Evolutionary conservation across 2,329 filamentous ascomycete species (phyloP).

Genomic region (Emydomyces testavorans): DNA sequence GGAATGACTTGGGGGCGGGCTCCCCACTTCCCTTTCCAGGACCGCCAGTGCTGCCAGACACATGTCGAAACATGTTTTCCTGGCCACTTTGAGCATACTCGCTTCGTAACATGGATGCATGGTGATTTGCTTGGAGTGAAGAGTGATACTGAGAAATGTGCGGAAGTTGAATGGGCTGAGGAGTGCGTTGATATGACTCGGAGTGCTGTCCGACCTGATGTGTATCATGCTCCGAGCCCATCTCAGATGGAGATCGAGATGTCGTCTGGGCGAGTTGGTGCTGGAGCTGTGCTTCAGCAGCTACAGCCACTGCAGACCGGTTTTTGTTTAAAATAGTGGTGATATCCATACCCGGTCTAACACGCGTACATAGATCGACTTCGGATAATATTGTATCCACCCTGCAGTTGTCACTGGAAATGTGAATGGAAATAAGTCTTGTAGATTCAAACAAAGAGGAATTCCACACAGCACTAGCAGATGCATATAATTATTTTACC

Average conservation of each 20-base stretch:
- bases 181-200: conserved; percentile 46
- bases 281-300: conserved; percentile 35
- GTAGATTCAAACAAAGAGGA: not conserved
- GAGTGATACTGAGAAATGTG: conserved; percentile 45
- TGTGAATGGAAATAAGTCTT: not conserved
- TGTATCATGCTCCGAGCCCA: conserved; percentile 47
- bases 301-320: conserved; percentile 34
- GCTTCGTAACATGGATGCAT: conserved; percentile 46
- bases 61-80: conserved; percentile 22
- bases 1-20: conserved; percentile 61
- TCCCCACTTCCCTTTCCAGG: conserved; percentile 7
- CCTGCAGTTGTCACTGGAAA: not conserved
- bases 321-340: conserved; percentile 43
- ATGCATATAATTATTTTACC: conserved; percentile 8
- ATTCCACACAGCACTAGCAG: not conserved
- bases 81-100: conserved; percentile 43
- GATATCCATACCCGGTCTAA: conserved; percentile 37
- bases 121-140: conserved; percentile 40
- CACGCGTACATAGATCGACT: not conserved
- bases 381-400: too few relatives aligned
- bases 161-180: conserved; percentile 42
- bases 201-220: conserved; percentile 46
- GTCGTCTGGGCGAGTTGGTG: conserved; percentile 34
- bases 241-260: conserved; percentile 40
- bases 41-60: not conserved